These are phyloP conservation scores for Leptographium wingfieldii DNA, from an alignment of 2,329 filamentous ascomycete species.

Conservation along the genomic window DNA sequence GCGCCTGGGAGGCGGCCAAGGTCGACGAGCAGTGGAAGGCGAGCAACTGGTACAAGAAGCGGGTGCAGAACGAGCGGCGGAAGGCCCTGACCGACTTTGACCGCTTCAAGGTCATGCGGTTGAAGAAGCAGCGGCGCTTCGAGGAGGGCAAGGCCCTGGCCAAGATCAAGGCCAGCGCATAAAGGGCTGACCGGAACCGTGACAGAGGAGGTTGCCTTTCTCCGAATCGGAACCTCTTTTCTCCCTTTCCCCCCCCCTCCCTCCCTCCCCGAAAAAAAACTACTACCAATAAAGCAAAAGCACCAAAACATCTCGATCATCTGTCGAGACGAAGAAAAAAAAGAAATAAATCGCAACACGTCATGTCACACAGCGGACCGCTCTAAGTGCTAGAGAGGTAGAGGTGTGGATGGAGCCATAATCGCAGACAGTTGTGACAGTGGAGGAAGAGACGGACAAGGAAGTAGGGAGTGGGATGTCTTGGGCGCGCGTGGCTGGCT, in stretches of 20 bases:
- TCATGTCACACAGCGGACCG: background rate
- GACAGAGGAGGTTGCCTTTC: background rate
- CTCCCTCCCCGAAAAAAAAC: background rate
- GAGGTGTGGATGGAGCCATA: background rate
- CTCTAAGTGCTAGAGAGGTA: background rate
- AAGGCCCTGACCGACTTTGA: conserved; percentile 94
- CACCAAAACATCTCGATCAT: background rate
- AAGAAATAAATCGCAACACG: background rate
- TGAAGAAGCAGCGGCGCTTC: conserved; percentile 99
- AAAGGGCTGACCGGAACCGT: conserved; percentile 20
- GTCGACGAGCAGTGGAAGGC: conserved; percentile 90
- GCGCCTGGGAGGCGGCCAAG: conserved; percentile 79
- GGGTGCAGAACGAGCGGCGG: conserved; percentile 73
- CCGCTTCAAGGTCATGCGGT: conserved; percentile 98
- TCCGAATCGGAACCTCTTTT: background rate
- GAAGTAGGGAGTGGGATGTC: background rate
- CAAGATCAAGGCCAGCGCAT: conserved; percentile 78
- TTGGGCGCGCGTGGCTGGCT: conserved; percentile 11
- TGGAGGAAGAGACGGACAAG: background rate
- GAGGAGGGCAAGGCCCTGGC: conserved; percentile 94
- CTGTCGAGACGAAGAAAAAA: background rate
- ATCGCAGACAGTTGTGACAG: background rate
- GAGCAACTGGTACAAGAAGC: conserved; percentile 91
- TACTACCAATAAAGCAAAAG: background rate
- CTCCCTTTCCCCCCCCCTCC: background rate